These are phyloP conservation scores for Castanea sativa DNA, from an alignment of 306 rosid genomes.

Conservation along the genomic window DNA sequence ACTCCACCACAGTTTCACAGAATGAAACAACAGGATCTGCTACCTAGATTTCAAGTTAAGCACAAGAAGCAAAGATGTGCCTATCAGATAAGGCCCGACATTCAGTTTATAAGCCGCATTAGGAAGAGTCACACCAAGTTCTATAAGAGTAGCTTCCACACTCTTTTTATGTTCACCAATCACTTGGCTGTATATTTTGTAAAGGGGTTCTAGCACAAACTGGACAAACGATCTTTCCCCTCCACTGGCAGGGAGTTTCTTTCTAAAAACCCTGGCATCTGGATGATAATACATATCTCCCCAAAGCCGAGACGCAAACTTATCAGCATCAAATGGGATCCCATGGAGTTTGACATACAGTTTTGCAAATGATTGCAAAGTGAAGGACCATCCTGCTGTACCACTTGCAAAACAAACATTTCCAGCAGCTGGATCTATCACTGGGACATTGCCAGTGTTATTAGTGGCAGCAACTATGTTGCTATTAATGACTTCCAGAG, in stretches of 20 bases:
- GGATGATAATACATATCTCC: constrained; percentile 86
- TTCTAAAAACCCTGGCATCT: constrained; percentile 71
- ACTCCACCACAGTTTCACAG: constrained; percentile 96
- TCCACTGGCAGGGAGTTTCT: constrained; percentile 84
- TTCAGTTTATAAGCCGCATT: constrained; percentile 92
- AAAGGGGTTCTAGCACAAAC: constrained; percentile 90
- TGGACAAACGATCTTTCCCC: constrained; percentile 96
- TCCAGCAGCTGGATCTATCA: constrained; percentile 87
- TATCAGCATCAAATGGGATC: constrained; percentile 66
- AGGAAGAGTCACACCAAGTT: constrained; percentile 89
- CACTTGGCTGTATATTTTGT: constrained; percentile 93
- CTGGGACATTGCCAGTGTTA: constrained; percentile 84
- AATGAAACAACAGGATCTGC: constrained; percentile 99
- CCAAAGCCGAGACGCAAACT: constrained; percentile 94
- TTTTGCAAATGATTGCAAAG: constrained; percentile 88
- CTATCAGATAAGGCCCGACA: constrained; percentile 71
- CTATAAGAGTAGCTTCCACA: constrained; percentile 95
- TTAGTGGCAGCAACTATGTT: constrained; percentile 86
- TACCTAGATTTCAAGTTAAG: constrained; percentile 49
- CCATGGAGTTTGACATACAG: constrained; percentile 88
- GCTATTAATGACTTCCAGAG: constrained; percentile 82
- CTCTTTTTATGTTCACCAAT: constrained; percentile 98
- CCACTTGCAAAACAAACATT: constrained; percentile 96
- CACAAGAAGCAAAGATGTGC: constrained; percentile 13
- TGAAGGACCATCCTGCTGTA: constrained; percentile 98